Evolutionary conservation across 2,329 filamentous ascomycete genomes (phyloP), one percentile per base, ranked within the genome.

Genomic region (Neofusicoccum parvum): DNA sequence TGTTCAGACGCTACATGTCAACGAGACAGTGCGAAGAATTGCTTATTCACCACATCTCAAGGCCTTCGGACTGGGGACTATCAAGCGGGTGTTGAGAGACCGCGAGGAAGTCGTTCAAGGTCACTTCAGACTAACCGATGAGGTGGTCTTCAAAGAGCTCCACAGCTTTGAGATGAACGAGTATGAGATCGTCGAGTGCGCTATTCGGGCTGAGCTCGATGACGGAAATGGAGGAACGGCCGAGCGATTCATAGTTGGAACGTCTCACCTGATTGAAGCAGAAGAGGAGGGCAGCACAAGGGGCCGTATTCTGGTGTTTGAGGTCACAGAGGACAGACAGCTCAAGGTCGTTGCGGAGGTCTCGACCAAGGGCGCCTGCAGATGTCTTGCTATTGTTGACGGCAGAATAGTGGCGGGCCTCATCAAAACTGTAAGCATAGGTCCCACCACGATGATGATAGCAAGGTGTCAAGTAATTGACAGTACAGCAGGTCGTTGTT

Each of bases 181-280:
- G 49, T 82, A 86, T 14, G 95, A 99, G 78, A 81, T 98, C 51
- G 87, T 97, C 3, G 95, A 98, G 77, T 89, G 90, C 68, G 89
- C 97, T 7, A 88, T 96, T 66, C 87, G 92, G 39, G 89, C 92
- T 5, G 87, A 92, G 70, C 83, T 97, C 12, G 83, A 85, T 2
- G 89, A 85, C 41, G 83, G 83, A 2, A 82, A 85, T 60, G 84
- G 83, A 15, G 81, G 82, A 14, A 74, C 78, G 5, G 85, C 85
- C 0, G 94, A 98, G 75, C 85, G 93, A 48, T 98, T 98, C 73
- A 81, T 98, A n/a, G 87, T 98, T 6, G 95, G 95, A 6, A 98
- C 95, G 0, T 91, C 91, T 64, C 94, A 90, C 71, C 75, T 94
- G 7, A 88, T 92, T 51, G 86, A 87, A 9, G 82, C 85, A 10